These are phyloP conservation scores for Goffeauzyma gilvescens DNA, from an alignment of 768 basidiomycete species.

Conservation along the genomic window DNA sequence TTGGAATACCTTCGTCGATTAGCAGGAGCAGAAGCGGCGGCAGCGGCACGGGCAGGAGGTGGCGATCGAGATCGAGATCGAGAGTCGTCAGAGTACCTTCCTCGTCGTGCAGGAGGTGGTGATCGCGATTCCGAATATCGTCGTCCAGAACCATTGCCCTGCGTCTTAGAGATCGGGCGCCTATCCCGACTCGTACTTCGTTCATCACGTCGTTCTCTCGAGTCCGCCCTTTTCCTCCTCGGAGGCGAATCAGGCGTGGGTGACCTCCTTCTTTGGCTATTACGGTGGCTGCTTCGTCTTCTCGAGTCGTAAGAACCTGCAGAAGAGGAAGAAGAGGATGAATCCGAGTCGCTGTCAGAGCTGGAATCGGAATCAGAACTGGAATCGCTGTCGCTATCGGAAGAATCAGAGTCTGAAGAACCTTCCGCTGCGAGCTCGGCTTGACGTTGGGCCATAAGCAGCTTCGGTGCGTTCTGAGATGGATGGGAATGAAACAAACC, in stretches of 20 bases:
- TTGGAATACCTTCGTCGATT: conserved; percentile 5
- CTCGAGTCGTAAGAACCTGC: neutral
- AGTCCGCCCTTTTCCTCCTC: neutral
- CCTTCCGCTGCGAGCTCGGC: conserved; percentile 59
- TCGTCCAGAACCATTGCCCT: too few species aligned
- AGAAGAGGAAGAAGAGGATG: conserved; percentile 4
- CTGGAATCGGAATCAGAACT: conserved; percentile 33
- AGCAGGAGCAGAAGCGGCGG: too few species aligned
- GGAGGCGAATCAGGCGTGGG: neutral
- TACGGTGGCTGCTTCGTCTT: neutral
- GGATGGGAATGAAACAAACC: neutral
- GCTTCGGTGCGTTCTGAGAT: conserved; percentile 64
- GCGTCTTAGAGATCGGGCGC: too few species aligned
- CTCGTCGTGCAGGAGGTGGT: conserved; percentile 3
- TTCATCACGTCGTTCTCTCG: neutral
- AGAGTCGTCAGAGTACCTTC: conserved; percentile 1
- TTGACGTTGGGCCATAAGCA: conserved; percentile 86
- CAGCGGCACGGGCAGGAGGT: neutral
- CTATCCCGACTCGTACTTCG: too few species aligned
- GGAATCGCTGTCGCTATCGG: conserved; percentile 26
- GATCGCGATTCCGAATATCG: conserved; percentile 1
- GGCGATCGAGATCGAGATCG: neutral
- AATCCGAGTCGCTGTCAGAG: conserved; percentile 8
- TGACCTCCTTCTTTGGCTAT: neutral
- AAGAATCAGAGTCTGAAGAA: conserved; percentile 26